Evolutionary conservation across 495 filamentous ascomycete species (phyloP).

Genomic region (Durotheca rogersii): DNA sequence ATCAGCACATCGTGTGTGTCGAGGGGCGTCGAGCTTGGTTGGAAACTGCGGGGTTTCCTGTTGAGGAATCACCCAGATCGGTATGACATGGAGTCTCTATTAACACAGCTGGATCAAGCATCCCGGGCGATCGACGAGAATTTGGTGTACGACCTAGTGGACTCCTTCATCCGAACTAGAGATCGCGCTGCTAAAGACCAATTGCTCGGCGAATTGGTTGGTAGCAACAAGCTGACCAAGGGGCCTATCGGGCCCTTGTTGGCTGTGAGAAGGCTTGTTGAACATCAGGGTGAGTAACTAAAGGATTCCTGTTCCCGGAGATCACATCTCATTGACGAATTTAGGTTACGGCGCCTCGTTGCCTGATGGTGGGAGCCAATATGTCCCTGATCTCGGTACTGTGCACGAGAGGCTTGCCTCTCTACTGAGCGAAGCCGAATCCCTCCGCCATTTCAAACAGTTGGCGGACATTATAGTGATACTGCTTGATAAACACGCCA

Average conservation of each 20-base stretch:
- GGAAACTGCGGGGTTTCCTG: slow-evolving; percentile 45
- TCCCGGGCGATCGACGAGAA: slow-evolving; percentile 22
- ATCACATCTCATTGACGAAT: slow-evolving; percentile 21
- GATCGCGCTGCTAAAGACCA: slow-evolving; percentile 10
- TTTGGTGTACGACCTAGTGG: slow-evolving; percentile 26
- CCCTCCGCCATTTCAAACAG: slow-evolving; percentile 57
- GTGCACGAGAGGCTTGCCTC: slow-evolving; percentile 30
- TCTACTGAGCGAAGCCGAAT: slow-evolving; percentile 37
- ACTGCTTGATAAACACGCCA: slow-evolving; percentile 57
- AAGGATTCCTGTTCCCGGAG: background rate
- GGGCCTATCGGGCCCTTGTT: slow-evolving; percentile 28
- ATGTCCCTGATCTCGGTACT: slow-evolving; percentile 15
- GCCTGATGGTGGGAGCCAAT: slow-evolving; percentile 2
- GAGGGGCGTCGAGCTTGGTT: slow-evolving; percentile 32
- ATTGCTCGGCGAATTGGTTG: slow-evolving; percentile 26
- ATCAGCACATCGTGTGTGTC: slow-evolving; percentile 32
- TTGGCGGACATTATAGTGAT: slow-evolving; percentile 54
- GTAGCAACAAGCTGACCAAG: slow-evolving; percentile 19
- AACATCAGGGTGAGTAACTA: slow-evolving; percentile 23
- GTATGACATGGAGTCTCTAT: slow-evolving; percentile 14
- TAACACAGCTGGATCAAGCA: slow-evolving; percentile 21
- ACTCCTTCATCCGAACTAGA: slow-evolving; percentile 24
- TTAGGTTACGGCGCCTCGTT: slow-evolving; percentile 13
- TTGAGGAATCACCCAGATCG: slow-evolving; percentile 31
- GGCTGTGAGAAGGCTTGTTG: slow-evolving; percentile 31